Percentiles rank a stretch among this genome's conserved stretches.
phyloP scores from a whole-genome alignment of 2,329 filamentous ascomycete genomes.

The Sporothrix euskadiensis region DNA sequence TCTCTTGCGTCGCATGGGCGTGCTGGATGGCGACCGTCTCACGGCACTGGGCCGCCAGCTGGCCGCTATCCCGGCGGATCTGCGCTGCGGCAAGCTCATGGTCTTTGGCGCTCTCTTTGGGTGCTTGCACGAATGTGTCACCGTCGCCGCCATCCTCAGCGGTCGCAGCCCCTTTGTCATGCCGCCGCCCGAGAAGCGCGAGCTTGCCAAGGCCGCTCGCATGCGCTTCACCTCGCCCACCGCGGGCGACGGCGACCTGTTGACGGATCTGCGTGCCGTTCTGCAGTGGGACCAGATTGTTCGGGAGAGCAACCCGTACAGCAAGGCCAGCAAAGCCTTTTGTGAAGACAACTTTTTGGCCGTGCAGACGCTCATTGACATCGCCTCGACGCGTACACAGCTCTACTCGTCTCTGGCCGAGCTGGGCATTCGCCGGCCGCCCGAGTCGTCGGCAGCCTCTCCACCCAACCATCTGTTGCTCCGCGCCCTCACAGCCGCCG shows the following conservation, averaged over 20 bases:
- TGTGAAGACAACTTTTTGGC: conserved; percentile 86
- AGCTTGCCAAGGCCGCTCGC: conserved; percentile 76
- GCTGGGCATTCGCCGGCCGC: conserved; percentile 68
- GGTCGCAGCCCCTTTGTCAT: conserved; percentile 76
- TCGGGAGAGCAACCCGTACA: conserved; percentile 50
- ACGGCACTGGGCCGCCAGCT: conserved; percentile 90
- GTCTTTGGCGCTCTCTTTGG: conserved; percentile 93
- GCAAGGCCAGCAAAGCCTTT: conserved; percentile 69
- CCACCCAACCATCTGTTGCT: conserved; percentile 51
- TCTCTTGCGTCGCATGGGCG: conserved; percentile 81
- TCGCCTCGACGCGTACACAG: conserved; percentile 80
- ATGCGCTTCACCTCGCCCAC: conserved; percentile 63
- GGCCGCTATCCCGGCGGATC: conserved; percentile 91
- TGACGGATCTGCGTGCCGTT: conserved; percentile 83
- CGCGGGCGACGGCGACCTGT: conserved; percentile 76
- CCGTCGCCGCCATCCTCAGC: conserved; percentile 89
- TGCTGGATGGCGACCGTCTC: conserved; percentile 73
- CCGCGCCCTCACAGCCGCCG: conserved; percentile 69
- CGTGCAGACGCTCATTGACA: conserved; percentile 80
- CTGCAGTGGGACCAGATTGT: conserved; percentile 75
- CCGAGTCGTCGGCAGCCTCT: conserved; percentile 38
- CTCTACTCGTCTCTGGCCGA: conserved; percentile 85
- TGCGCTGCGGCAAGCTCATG: conserved; percentile 91
- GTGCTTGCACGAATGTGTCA: conserved; percentile 84
- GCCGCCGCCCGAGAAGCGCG: conserved; percentile 76